Conservation (phyloP, 768 basidiomycete genomes). For the Cantharellus cinnabarinus region DNA sequence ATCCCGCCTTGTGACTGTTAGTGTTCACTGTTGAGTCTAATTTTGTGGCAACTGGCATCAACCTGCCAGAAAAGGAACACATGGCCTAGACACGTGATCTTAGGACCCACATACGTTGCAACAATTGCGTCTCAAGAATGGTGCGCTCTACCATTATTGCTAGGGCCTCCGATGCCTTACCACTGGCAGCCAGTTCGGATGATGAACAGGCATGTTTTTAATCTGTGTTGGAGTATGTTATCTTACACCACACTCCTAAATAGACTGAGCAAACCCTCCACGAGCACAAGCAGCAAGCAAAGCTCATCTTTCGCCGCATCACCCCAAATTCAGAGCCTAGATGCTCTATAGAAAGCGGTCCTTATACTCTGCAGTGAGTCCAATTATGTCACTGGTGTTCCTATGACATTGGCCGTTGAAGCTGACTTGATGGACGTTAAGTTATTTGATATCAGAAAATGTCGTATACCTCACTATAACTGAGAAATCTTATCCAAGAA, state of each 20-base stretch:
- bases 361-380: constrained; percentile 87
- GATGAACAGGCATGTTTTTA: constrained; percentile 62
- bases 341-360: constrained; percentile 91
- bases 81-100: no score
- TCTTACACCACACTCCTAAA: not conserved
- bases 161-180: constrained; percentile 68
- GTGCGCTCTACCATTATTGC: constrained; percentile 76
- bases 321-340: constrained; percentile 86
- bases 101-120: not conserved
- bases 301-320: constrained; percentile 86
- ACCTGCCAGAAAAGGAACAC: no score
- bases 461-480: constrained; percentile 90
- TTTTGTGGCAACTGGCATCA: no score
- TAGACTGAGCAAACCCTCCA: constrained; percentile 87
- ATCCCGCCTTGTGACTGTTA: no score
- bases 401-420: not conserved
- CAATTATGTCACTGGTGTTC: not conserved
- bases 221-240: not conserved
- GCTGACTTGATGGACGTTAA: constrained; percentile 15
- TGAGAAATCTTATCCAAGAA: constrained; percentile 92
- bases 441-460: constrained; percentile 87
- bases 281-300: constrained; percentile 97
- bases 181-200: constrained; percentile 88
- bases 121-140: constrained; percentile 24
- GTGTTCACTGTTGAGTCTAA: no score